Conservation (phyloP, 73 alveolate species). For the Symbiodinium natans region DNA sequence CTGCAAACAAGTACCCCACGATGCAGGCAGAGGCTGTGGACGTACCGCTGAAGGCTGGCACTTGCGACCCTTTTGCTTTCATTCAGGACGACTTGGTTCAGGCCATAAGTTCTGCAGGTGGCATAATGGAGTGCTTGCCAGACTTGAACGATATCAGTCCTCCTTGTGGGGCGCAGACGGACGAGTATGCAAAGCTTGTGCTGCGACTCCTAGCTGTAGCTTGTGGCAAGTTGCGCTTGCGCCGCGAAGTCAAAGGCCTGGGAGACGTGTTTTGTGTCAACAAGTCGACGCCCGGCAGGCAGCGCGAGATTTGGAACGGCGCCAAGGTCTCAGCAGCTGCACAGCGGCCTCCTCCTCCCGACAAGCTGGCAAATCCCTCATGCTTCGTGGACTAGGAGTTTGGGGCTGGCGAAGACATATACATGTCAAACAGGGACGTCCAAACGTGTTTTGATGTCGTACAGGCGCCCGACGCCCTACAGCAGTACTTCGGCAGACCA, state of each 20-base stretch:
- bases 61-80: neutral
- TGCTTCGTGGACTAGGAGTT: slow-evolving; percentile 8
- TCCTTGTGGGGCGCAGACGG: neutral
- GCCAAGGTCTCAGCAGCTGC: neutral
- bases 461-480: neutral
- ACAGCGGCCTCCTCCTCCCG: neutral
- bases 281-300: neutral
- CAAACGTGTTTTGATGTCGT: slow-evolving; percentile 27
- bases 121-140: neutral
- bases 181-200: neutral
- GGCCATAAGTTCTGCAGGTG: neutral
- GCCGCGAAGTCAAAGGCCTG: neutral
- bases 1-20: neutral
- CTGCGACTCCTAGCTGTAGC: neutral
- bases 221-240: slow-evolving; percentile 1
- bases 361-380: slow-evolving; percentile 7
- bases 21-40: neutral
- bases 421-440: slow-evolving; percentile 39
- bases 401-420: neutral
- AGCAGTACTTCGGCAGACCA: slow-evolving; percentile 19
- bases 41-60: neutral
- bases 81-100: neutral
- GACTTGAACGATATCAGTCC: neutral
- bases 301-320: slow-evolving; percentile 25
- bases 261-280: slow-evolving; percentile 25